Evolutionary conservation across 192 early-diverging fungal species (phyloP).

Genomic region (Umbelopsis vinacea): DNA sequence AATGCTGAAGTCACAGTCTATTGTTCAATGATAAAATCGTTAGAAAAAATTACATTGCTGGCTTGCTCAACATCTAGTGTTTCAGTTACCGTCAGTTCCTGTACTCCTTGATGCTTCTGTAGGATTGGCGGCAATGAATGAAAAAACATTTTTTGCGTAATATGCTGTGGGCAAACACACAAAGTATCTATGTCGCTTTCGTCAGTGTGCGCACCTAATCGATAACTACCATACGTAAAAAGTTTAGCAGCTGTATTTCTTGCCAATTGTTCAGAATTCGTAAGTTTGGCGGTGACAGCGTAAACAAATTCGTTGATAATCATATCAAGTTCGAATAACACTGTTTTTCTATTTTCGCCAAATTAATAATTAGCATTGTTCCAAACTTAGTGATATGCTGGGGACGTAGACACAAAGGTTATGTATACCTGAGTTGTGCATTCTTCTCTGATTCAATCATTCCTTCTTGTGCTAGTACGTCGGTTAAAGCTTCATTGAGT

Average conservation of each 20-base stretch:
- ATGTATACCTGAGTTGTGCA: conserved; percentile 57
- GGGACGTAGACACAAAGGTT: not conserved
- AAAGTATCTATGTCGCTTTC: conserved; percentile 76
- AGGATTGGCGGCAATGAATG: conserved; percentile 44
- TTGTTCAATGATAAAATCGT: not conserved
- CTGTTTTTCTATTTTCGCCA: conserved; percentile 42
- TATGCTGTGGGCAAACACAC: conserved; percentile 65
- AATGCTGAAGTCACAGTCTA: conserved; percentile 62
- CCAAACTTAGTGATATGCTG: too few relatives aligned
- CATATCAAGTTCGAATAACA: conserved; percentile 50
- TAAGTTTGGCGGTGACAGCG: conserved; percentile 32
- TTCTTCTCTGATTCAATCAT: conserved; percentile 65
- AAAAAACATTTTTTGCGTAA: conserved; percentile 69
- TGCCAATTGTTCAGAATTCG: conserved; percentile 52
- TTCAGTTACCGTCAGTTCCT: conserved; percentile 50
- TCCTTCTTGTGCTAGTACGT: conserved; percentile 51
- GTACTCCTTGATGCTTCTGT: conserved; percentile 54
- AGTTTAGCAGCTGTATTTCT: conserved; percentile 63
- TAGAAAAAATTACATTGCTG: not conserved
- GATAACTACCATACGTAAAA: conserved; percentile 73
- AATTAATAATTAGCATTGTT: too few relatives aligned
- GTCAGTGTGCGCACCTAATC: conserved; percentile 67
- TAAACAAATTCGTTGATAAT: conserved; percentile 61
- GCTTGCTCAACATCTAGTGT: not conserved
- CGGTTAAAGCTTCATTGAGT: conserved; percentile 45